Percentiles rank a stretch among this genome's conserved stretches.
phyloP scores from a whole-genome alignment of 2,329 filamentous ascomycete genomes.

The Scedosporium minutisporum region DNA sequence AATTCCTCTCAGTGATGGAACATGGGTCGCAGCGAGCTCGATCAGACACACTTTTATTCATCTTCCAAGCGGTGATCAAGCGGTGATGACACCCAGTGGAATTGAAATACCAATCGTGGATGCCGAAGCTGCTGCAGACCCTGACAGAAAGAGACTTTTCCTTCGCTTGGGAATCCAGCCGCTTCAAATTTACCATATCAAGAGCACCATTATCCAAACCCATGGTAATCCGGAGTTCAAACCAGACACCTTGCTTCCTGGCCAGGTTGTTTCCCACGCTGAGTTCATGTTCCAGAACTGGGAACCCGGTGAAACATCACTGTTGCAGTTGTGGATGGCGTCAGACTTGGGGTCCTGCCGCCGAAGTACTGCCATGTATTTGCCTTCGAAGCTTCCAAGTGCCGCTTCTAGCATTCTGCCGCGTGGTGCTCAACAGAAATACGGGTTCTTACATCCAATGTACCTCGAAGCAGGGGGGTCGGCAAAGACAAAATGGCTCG shows the following conservation, averaged over 20 bases:
- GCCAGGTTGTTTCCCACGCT: not conserved
- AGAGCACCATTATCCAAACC: not conserved
- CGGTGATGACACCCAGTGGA: not conserved
- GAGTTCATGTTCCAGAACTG: not conserved
- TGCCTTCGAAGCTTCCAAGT: not conserved
- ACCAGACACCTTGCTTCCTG: not conserved
- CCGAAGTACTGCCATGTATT: slow-evolving; percentile 1
- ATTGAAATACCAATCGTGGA: slow-evolving; percentile 7
- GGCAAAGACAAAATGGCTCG: not conserved
- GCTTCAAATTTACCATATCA: not conserved
- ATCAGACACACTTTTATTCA: not conserved
- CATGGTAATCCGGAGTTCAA: not conserved
- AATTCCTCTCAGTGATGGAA: slow-evolving; percentile 5
- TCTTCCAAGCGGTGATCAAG: not conserved
- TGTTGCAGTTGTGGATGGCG: slow-evolving; percentile 2
- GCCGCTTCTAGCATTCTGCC: slow-evolving; percentile 1
- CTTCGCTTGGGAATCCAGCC: not conserved
- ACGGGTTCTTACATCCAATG: slow-evolving; percentile 5
- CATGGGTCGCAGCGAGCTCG: slow-evolving; percentile 1
- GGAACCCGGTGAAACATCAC: not conserved
- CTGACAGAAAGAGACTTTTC: not conserved
- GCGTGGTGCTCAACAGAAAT: not conserved
- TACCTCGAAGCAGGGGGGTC: not conserved
- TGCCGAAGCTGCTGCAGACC: not conserved
- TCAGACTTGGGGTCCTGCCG: not conserved